Base-by-base conservation (phyloP, 148 eudicot genomes). In the Limonium bicolor region DNA sequence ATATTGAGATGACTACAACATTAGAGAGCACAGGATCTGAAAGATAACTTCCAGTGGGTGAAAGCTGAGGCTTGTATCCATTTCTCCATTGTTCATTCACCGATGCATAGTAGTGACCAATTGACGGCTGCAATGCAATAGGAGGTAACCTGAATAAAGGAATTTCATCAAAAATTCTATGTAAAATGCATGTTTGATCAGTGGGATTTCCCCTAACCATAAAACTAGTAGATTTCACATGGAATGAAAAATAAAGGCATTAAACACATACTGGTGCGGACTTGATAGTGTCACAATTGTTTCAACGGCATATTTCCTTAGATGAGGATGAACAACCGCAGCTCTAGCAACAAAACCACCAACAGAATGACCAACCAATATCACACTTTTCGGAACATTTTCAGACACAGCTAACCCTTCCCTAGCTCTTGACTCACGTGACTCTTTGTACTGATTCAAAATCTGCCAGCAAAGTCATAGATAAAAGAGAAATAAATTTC, bases 301-400 rank as follows among this genome's bases (percentile, higher is more conserved):
- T 69, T 85, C 76, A 42, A 90, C 93, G 30, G 93, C 82, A 47
- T 70, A 66, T 61, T 78, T 84, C 55, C 94, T 60, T 39, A 90
- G 53, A 56, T 75, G 57, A 48, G 93, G 88, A 48, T 85, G 87
- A 46, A 90, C 67, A 37, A 62, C 36, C 31, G 93, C 93, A 52
- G 95, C 99, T 77, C 99, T 84, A 42, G 95, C 99, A 55, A 90
- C 93, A 80, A 90, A 90, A 57, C 99, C 99, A 44, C 99, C 99
- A 92, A 85, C 78, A 50, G 99, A 90, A 65, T 90, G 99, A 63
- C 99, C 99, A 60, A 90, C 84, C 63, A 90, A 49, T 64, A 90
- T 65, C 36, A 90, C 99, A 65, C 74, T 90, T 60, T 19, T 71
- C 3, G 99, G 93, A 36, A 69, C 60, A 41, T 56, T 59, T 29